A percentile compares a stretch with the other conserved stretches of the same genome.
Conservation (phyloP, 768 basidiomycete species). For the Lentinus tigrinus region DNA sequence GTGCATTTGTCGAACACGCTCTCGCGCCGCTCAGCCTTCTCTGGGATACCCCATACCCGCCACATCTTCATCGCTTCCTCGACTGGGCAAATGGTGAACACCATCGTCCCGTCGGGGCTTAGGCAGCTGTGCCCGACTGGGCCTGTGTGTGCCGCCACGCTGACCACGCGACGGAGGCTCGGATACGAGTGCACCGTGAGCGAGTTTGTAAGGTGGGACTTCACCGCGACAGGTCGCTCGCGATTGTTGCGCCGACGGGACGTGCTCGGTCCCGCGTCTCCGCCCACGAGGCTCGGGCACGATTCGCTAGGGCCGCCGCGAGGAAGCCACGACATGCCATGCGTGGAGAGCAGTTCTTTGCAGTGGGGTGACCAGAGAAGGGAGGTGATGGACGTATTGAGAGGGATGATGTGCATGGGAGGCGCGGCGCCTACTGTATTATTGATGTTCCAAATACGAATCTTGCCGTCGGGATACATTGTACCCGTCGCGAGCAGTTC, state of each 20-base stretch:
- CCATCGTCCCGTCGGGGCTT: constrained; percentile 57
- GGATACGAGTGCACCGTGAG: constrained; percentile 56
- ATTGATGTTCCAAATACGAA: constrained; percentile 53
- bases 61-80: constrained; percentile 76
- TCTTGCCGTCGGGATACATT: constrained; percentile 57
- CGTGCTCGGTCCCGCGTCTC: constrained; percentile 11
- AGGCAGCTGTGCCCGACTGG: constrained; percentile 61
- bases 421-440: constrained; percentile 46
- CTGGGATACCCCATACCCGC: constrained; percentile 54
- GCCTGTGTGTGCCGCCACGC: constrained; percentile 54
- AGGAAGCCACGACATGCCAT: constrained; percentile 48
- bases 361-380: constrained; percentile 59
- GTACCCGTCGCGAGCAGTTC: constrained; percentile 68
- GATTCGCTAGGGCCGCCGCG: constrained; percentile 15
- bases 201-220: constrained; percentile 36
- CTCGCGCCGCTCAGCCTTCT: constrained; percentile 33
- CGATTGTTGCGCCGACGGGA: constrained; percentile 15
- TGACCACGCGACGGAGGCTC: constrained; percentile 48
- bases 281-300: constrained; percentile 7
- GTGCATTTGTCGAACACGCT: constrained; percentile 47
- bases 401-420: constrained; percentile 44
- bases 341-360: constrained; percentile 58
- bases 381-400: constrained; percentile 55
- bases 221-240: constrained; percentile 22
- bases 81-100: constrained; percentile 62